Evolutionary conservation across 495 filamentous ascomycete genomes (phyloP), one percentile per base, ranked within the genome.

Genomic region (Penicillium argentinense): DNA sequence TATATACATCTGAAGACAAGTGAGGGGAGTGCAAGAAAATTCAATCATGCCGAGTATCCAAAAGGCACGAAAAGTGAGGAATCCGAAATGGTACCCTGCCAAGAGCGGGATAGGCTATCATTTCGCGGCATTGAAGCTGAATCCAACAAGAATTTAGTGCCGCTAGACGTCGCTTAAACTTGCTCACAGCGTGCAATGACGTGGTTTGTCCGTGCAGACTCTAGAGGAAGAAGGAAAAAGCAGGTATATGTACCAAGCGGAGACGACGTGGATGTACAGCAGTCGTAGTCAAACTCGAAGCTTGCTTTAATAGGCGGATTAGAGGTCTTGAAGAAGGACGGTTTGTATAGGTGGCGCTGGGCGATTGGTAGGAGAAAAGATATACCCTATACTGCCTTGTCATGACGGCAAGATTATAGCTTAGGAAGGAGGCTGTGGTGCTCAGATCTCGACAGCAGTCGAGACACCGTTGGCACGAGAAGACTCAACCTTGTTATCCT

Each of bases 401-500:
- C n/a, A n/a, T n/a, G n/a, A n/a, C n/a, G n/a, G n/a, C n/a, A n/a
- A n/a, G n/a, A n/a, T n/a, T n/a, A n/a, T n/a, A n/a, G n/a, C n/a
- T n/a, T n/a, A n/a, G n/a, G n/a, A n/a, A n/a, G n/a, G n/a, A n/a
- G n/a, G n/a, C n/a, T n/a, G n/a, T n/a, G n/a, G n/a, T n/a, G 11
- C 27, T 71, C 47, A 75, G 28, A 75, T 67, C 49, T 74, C 63
- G 22, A 75, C 52, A 26, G 67, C 67, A 32, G 64, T 66, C 0
- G 72, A 70, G 9, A 56, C 61, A 11, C 64, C 66, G 9, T 65
- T 66, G 24, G 57, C 27, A 22, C 19, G 29, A 12, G 57, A 43
- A 16, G 47, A 22, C 19, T 64, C 55, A 18, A 51, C 37, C 32
- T 63, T 56, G 16, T 52, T 23, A 28, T 53, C 27, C 8, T 63